phyloP scores from a whole-genome alignment of 2,329 filamentous ascomycete genomes.

The Aspergillus clavatus region DNA sequence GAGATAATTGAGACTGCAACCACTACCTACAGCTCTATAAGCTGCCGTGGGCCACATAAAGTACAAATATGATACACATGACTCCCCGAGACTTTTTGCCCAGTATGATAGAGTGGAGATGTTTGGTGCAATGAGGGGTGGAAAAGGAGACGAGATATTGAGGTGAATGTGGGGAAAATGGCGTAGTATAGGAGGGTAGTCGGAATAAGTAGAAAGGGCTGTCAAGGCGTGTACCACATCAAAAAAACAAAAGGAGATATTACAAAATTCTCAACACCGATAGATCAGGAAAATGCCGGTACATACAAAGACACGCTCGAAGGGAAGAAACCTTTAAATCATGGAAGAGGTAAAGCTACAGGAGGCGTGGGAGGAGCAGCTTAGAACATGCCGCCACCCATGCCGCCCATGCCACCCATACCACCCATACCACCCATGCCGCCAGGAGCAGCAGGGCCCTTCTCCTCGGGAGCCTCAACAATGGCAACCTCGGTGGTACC shows the following conservation, averaged over 20 bases:
- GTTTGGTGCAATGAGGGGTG: constrained; percentile 3
- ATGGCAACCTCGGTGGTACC: constrained; percentile 98
- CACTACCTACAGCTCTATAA: constrained; percentile 9
- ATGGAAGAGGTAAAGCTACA: constrained; percentile 14
- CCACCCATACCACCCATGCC: constrained; percentile 53
- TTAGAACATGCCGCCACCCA: constrained; percentile 63
- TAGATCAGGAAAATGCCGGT: constrained; percentile 24
- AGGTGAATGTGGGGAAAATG: constrained; percentile 1
- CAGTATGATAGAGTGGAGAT: constrained; percentile 25
- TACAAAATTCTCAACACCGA: background rate
- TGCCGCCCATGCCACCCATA: constrained; percentile 61
- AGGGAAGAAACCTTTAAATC: constrained; percentile 21
- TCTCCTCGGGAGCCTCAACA: constrained; percentile 92
- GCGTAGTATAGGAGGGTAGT: constrained; percentile 7
- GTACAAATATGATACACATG: constrained; percentile 26
- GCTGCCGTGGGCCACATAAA: constrained; percentile 9
- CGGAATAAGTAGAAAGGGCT: constrained; percentile 4
- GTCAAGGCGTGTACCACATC: constrained; percentile 21
- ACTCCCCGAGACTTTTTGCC: constrained; percentile 21
- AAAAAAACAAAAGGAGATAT: constrained; percentile 17
- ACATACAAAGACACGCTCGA: constrained; percentile 35
- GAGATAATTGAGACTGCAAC: constrained; percentile 9
- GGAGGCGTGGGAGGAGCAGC: constrained; percentile 11
- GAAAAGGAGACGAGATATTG: constrained; percentile 7
- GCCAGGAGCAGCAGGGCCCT: constrained; percentile 57